A percentile compares a stretch with the other conserved stretches of the same genome.
Evolutionary conservation across 2,329 filamentous ascomycete species (phyloP).

Genomic region (Gnomoniopsis sp.): DNA sequence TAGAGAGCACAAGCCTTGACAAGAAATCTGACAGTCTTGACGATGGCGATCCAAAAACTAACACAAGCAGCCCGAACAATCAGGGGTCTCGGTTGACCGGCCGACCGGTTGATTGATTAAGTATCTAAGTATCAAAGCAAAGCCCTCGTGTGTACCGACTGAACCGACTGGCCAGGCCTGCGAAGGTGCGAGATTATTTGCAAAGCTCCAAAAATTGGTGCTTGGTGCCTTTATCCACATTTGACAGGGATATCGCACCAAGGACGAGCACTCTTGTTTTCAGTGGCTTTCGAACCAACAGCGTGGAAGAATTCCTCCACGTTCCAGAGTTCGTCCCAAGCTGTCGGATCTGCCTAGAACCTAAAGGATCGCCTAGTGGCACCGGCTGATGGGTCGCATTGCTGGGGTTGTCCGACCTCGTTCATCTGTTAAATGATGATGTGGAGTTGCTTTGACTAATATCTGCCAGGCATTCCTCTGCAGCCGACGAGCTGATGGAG

Average conservation of each 20-base stretch:
- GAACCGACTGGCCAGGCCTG: too few relatives aligned
- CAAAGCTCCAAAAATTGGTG: background rate
- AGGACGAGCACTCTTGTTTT: background rate
- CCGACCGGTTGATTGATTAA: too few relatives aligned
- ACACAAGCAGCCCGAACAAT: background rate
- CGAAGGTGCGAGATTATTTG: background rate
- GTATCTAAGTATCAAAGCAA: background rate
- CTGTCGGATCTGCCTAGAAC: constrained; percentile 8
- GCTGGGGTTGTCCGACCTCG: background rate
- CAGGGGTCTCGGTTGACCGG: background rate
- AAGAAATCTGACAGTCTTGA: background rate
- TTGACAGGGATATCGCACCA: background rate
- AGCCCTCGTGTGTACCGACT: too few relatives aligned
- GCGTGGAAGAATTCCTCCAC: constrained; percentile 1
- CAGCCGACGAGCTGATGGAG: background rate
- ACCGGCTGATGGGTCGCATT: background rate
- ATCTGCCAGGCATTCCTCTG: background rate
- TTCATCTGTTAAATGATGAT: too few relatives aligned
- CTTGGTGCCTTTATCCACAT: background rate
- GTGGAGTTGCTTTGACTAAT: background rate
- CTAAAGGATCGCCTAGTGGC: background rate
- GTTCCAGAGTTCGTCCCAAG: constrained; percentile 10
- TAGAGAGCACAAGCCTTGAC: background rate
- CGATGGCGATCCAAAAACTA: background rate
- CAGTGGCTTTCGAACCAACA: background rate